Conservation (phyloP, 371 early-diverging fungal species). For the Rhizopus arrhizus region DNA sequence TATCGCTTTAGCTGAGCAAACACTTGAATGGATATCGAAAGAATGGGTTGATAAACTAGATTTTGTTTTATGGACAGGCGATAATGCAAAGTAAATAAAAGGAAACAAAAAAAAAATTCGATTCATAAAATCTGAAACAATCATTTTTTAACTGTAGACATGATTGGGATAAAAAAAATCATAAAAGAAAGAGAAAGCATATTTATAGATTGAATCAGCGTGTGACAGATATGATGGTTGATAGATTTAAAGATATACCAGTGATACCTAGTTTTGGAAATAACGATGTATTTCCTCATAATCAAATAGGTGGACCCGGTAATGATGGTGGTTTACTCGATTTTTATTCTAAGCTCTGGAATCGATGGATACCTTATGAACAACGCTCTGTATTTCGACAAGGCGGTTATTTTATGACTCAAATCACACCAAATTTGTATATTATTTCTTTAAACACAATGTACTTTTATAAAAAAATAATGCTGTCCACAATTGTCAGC, state of each 20-base stretch:
- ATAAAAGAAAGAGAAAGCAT: slow-evolving; percentile 60
- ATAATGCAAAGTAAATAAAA: slow-evolving; percentile 63
- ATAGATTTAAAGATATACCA: slow-evolving; percentile 46
- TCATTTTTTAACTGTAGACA: slow-evolving; percentile 49
- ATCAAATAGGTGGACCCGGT: slow-evolving; percentile 45
- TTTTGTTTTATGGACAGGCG: slow-evolving; percentile 84
- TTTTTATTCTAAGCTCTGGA: slow-evolving; percentile 59
- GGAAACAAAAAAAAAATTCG: not conserved
- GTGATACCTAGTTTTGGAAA: slow-evolving; percentile 75
- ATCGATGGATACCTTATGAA: slow-evolving; percentile 57
- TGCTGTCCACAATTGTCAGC: slow-evolving; percentile 66
- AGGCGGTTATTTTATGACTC: slow-evolving; percentile 71
- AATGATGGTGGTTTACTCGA: slow-evolving; percentile 26
- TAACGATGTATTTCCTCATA: slow-evolving; percentile 82
- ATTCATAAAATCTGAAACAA: not conserved
- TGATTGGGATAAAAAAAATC: slow-evolving; percentile 67
- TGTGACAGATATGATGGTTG: slow-evolving; percentile 39
- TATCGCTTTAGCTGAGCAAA: slow-evolving; percentile 63
- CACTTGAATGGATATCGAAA: slow-evolving; percentile 66
- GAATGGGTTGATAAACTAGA: slow-evolving; percentile 64
- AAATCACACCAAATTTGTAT: slow-evolving; percentile 51
- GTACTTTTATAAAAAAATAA: slow-evolving; percentile 71
- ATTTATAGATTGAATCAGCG: slow-evolving; percentile 54
- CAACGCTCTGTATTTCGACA: slow-evolving; percentile 61
- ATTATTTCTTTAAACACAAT: slow-evolving; percentile 75